Base-by-base conservation (phyloP, 257 asterid genomes). In the Dorcoceras hygrometricum region DNA sequence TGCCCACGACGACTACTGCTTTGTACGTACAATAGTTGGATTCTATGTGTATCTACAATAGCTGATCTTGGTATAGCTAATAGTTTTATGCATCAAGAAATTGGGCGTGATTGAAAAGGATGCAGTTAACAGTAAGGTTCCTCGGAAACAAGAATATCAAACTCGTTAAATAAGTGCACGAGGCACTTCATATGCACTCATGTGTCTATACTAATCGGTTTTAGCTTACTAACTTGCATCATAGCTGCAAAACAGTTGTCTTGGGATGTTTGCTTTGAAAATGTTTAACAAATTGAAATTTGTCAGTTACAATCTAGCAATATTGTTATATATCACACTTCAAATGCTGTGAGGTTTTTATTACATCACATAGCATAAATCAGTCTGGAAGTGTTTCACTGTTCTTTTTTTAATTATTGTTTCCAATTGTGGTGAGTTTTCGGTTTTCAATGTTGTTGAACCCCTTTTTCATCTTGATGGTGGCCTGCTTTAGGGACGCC, bases 401-500 rank as follows among this genome's bases (percentile, higher is more conserved):
- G 53, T 43, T 16, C 19, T 43, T 16, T 43, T 43, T 43, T 16
- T 43, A 14, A n/a, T n/a, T 26, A 2, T 26, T 43, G 20, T 43
- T 43, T 43, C 4, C 53, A 43, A 43, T 43, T 16, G 4, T 43
- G 53, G 19, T 43, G 8, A 7, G 4, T 43, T 43, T 43, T 3
- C 16, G 20, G 8, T 43, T 43, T 43, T 43, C 53, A 14, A 43
- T 20, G 16, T 43, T 63, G 25, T 66, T 46, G 24, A 67, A 70
- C 59, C 46, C 11, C 29, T 53, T 59, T n/a, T n/a, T 67, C 25
- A 61, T 60, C 36, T 29, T 63, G 26, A 76, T 60, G 71, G 16
- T 36, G 61, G 48, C 59, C 71, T 65, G 11, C 69, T 60, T n/a
- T 70, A 92, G 97, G 82, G 98, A 93, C 81, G 98, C 98, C 67